phyloP scores from a whole-genome alignment of 352 stramenopile species.

The Phytopythium kandeliae region DNA sequence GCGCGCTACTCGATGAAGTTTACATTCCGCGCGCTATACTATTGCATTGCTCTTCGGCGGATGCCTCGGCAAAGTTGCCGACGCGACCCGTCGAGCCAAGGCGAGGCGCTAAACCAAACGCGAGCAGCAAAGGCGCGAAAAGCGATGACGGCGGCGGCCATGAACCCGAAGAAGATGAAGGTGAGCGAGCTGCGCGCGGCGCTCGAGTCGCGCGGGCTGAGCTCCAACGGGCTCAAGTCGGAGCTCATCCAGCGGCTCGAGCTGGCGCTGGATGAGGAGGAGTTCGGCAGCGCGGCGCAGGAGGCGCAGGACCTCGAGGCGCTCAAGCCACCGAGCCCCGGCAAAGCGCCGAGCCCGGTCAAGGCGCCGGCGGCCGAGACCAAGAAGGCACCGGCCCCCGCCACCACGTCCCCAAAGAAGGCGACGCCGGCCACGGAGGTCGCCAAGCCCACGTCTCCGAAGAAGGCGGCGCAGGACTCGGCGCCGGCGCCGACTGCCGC shows the following conservation, averaged over 20 bases:
- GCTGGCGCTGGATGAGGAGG: constrained; percentile 82
- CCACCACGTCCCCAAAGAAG: constrained; percentile 17
- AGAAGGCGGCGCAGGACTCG: constrained; percentile 5
- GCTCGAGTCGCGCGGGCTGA: constrained; percentile 74
- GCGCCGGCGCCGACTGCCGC: constrained; percentile 5
- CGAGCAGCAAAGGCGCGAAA: constrained; percentile 1
- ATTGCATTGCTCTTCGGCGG: too few relatives aligned
- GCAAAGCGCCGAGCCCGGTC: too few relatives aligned
- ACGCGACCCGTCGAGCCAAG: constrained; percentile 3
- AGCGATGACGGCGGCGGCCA: constrained; percentile 38
- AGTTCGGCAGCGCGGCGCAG: constrained; percentile 78
- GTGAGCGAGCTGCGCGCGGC: constrained; percentile 84
- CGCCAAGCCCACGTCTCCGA: constrained; percentile 5
- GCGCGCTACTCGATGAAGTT: neutral
- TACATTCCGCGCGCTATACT: neutral
- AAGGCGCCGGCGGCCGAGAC: constrained; percentile 11
- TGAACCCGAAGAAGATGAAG: constrained; percentile 91
- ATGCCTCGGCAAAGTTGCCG: neutral
- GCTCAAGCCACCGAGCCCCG: constrained; percentile 23
- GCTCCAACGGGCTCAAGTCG: constrained; percentile 84
- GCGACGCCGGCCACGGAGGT: constrained; percentile 2
- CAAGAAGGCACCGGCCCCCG: constrained; percentile 17
- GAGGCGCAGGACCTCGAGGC: constrained; percentile 56
- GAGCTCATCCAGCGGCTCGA: constrained; percentile 88
- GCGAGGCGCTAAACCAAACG: too few relatives aligned